phyloP scores from a whole-genome alignment of 208 protist species.

The Leishmania mexicana region DNA sequence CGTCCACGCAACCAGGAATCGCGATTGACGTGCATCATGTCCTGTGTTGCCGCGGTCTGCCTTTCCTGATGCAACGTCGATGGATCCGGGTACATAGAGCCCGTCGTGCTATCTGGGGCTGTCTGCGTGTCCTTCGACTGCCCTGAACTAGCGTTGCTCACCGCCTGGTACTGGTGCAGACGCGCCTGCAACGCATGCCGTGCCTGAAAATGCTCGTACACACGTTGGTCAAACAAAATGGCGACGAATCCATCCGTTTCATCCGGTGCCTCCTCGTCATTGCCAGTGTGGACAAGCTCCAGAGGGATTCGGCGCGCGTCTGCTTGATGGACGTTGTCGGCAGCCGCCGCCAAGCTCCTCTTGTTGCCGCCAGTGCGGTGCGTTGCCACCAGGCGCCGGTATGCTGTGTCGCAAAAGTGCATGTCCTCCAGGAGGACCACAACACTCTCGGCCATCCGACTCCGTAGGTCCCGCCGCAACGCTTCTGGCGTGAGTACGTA shows the following conservation, averaged over 20 bases:
- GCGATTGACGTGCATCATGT: not conserved
- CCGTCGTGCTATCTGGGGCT: not conserved
- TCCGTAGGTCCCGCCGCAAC: conserved; percentile 29
- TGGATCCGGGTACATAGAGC: not conserved
- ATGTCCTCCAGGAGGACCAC: conserved; percentile 87
- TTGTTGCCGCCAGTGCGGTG: not conserved
- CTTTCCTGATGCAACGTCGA: not conserved
- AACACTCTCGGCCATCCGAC: conserved; percentile 51
- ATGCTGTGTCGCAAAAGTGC: conserved; percentile 77
- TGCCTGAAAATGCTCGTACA: conserved; percentile 72
- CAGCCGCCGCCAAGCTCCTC: not conserved
- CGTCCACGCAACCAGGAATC: too few species aligned
- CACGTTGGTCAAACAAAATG: conserved; percentile 69
- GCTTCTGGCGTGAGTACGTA: conserved; percentile 51
- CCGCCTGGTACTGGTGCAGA: conserved; percentile 21
- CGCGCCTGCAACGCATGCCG: conserved; percentile 38
- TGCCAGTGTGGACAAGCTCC: conserved; percentile 31
- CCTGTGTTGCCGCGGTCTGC: not conserved
- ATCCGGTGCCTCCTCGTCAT: conserved; percentile 54
- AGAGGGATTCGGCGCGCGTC: conserved; percentile 15
- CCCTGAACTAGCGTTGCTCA: not conserved
- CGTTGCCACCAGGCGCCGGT: conserved; percentile 61
- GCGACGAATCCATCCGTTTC: conserved; percentile 86
- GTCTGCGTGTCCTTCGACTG: not conserved
- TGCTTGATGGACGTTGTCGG: not conserved